Evolutionary conservation across 345 rosid species (phyloP), one percentile per base, ranked within the genome.

Genomic region (Cardiospermum halicacabum): DNA sequence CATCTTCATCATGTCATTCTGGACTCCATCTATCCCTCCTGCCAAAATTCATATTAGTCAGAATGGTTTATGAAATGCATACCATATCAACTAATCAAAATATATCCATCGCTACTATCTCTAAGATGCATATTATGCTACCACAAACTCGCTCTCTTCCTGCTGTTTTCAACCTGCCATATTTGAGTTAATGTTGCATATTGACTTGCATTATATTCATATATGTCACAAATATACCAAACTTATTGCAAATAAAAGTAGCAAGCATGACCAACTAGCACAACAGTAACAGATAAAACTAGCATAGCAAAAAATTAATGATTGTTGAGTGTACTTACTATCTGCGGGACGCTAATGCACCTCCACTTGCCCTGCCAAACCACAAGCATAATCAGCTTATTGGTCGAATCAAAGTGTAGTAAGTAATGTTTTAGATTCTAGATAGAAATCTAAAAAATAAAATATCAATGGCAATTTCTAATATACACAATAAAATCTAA

Each of bases 321-420:
- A 58, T 9, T 12, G 21, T 45, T 19, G 13, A 43, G 25, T 26
- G 1, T n/a, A 66, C 77, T 58, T 56, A 71, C 75, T 72, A 76
- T 76, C 84, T 71, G 77, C 77, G 78, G 68, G 77, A 75, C 43
- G 73, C 48, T 65, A 75, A 25, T n/a, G 68, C 58, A 63, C 74
- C 70, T 40, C 82, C 73, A 28, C 74, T 70, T 62, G 72, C 58
- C 82, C 89, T 84, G 78, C 74, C 72, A 66, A 24, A 71, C 13
- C 15, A 53, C 32, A 27, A 60, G 37, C 6, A 56, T 13, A 27
- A 58, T 25, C 36, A 45, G 4, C 53, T 58, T 47, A 53, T 39
- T 60, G 16, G 27, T 10, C 19, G 7, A 21, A 31, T 30, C 39
- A 25, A 48, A 64, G 43, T n/a, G n/a, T n/a, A n/a, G n/a, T n/a